Base-by-base conservation (phyloP, 2,329 filamentous ascomycete genomes). In the Phaeoacremonium minimum region DNA sequence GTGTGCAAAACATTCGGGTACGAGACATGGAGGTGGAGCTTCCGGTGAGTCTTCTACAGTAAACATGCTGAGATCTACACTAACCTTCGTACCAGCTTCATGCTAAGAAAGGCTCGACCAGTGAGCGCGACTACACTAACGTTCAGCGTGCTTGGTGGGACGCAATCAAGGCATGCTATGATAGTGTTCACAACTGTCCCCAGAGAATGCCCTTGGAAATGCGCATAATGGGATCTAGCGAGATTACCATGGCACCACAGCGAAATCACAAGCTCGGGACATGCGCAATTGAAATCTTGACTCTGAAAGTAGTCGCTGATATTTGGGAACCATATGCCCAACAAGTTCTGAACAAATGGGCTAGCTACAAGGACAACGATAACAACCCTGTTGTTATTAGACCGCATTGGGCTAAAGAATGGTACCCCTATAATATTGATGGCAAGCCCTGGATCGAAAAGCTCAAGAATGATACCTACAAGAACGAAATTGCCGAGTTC, bases 91-190 rank as follows among this genome's bases (percentile, higher is more conserved):
- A n/a, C n/a, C n/a, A n/a, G n/a, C n/a, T n/a, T n/a, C n/a, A n/a
- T n/a, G n/a, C 58, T 0, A 49, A 47, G 19, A 38, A 33, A 3
- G 46, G 51, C 11, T 49, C 58, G n/a, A 46, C 55, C 1, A 46
- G 46, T 15, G 57, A 59, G 38, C 55, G 61, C 2, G 67, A 72
- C 50, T 68, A 59, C 45, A 53, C 48, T 9, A 49, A 64, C 15
- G 61, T 69, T 2, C 64, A 65, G 35, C 55, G 57, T 5, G 68
- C 67, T 1, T 73, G 69, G 69, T 73, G 69, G 68, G 69, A 71
- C 37, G 64, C 64, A 12, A 70, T 73, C 42, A 55, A 63, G 6
- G 53, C 61, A 2, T 61, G 59, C n/a, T 71, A 71, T 42, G 46
- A 52, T 28, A 49, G 61, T 31, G 46, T 46, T 7, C 52, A 55